Conservation (phyloP, 2,329 filamentous ascomycete genomes). For the Coniochaeta hoffmannii region DNA sequence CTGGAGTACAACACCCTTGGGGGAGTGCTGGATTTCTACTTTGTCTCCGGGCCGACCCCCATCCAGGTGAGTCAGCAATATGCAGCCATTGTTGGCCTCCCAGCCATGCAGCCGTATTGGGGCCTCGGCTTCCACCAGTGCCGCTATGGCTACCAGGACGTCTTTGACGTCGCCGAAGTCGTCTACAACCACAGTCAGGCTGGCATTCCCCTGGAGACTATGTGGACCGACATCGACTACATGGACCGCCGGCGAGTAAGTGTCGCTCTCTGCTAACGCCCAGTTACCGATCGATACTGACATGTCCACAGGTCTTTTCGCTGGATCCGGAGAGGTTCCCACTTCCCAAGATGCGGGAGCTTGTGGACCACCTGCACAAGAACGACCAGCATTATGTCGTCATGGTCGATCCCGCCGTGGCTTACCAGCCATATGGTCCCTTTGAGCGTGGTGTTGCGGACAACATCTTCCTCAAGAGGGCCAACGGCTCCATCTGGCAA, state of each 20-base stretch:
- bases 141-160: constrained; percentile 57
- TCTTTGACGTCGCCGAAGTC: constrained; percentile 58
- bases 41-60: constrained; percentile 51
- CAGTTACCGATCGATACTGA: background rate
- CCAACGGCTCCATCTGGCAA: constrained; percentile 49
- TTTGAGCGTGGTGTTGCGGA: constrained; percentile 33
- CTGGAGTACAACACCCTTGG: constrained; percentile 76
- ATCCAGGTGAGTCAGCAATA: constrained; percentile 54
- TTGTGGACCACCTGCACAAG: constrained; percentile 59
- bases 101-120: constrained; percentile 59
- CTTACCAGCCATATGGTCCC: constrained; percentile 38
- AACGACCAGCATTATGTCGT: constrained; percentile 64
- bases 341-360: constrained; percentile 51
- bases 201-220: constrained; percentile 59
- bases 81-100: constrained; percentile 45
- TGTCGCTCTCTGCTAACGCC: background rate
- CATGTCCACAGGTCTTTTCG: constrained; percentile 45
- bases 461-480: constrained; percentile 37
- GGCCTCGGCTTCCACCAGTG: constrained; percentile 57
- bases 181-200: constrained; percentile 60
- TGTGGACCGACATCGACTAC: constrained; percentile 61
- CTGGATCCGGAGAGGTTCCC: constrained; percentile 58
- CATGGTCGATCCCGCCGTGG: constrained; percentile 68
- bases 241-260: constrained; percentile 42
- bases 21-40: constrained; percentile 68